A percentile compares a stretch with the other conserved stretches of the same genome.
These are phyloP conservation scores for Phytopythium cucurbitacearum DNA, from an alignment of 352 stramenopile genomes.

Conservation along the genomic window DNA sequence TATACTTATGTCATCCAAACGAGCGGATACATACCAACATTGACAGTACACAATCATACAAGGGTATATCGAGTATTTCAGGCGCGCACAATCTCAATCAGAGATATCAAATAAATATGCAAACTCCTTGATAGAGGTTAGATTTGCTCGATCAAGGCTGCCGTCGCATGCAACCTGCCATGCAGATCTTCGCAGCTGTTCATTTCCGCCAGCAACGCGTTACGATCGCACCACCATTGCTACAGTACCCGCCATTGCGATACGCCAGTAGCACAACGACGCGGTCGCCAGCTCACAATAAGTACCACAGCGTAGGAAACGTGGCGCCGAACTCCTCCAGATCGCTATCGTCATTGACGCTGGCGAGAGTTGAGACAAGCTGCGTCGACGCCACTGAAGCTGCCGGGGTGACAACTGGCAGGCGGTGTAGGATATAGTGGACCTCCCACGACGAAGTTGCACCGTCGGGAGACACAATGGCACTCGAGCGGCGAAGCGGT, in stretches of 20 bases:
- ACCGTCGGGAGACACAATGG: conserved; percentile 9
- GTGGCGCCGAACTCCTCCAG: conserved; percentile 40
- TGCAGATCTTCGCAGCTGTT: too few relatives aligned
- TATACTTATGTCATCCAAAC: too few relatives aligned
- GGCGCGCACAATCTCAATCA: too few relatives aligned
- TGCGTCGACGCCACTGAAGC: conserved; percentile 18
- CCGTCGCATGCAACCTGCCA: too few relatives aligned
- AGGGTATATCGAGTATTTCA: too few relatives aligned
- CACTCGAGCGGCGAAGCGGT: conserved; percentile 20
- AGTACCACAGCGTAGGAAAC: conserved; percentile 47
- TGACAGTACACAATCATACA: too few relatives aligned
- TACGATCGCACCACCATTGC: too few relatives aligned
- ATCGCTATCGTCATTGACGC: conserved; percentile 43
- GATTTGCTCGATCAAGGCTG: too few relatives aligned
- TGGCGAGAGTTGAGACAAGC: conserved; percentile 23
- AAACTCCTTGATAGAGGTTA: too few relatives aligned
- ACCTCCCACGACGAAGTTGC: conserved; percentile 21
- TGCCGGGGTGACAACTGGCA: conserved; percentile 25
- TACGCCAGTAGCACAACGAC: not conserved
- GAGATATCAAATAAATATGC: too few relatives aligned
- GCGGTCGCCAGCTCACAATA: conserved; percentile 17
- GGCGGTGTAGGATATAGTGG: conserved; percentile 38
- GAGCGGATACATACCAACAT: too few relatives aligned
- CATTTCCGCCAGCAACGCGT: not conserved
- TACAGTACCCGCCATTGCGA: too few relatives aligned